Evolutionary conservation across 495 filamentous ascomycete species (phyloP), one percentile per base, ranked within the genome.

Genomic region (Podospora pseudocomata): DNA sequence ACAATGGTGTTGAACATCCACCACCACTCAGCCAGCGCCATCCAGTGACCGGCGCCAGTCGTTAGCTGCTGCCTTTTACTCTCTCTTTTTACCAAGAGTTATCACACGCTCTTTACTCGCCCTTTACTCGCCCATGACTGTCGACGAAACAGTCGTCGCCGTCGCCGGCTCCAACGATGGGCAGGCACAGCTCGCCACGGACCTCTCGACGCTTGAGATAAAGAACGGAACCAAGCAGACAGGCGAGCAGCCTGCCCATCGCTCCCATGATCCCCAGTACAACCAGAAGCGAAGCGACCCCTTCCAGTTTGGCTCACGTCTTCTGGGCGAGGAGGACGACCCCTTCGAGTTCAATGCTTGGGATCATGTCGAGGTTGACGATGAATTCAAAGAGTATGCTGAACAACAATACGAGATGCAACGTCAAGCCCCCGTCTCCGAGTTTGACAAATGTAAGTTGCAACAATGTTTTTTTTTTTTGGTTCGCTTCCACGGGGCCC

Each of bases 331-430:
- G 73, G 86, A 88, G 71, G 92, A 96, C 79, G 86, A 97, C 73
- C 89, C 96, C 71, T 98, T 91, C 81, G 90, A 94, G 74, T 94
- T 93, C 88, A 99, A 99, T 78, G 95, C 95, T 54, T 99, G 95
- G 95, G 95, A 99, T 79, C 94, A 98, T 75, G 95, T 98, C 74
- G 88, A 91, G 73, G 90, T 92, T 69, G 93, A 97, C 75, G 86
- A 91, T 65, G 81, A 88, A 28, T 97, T 96, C 84, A 87, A 87
- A 71, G 87, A 89, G 64, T 94, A 93, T 77, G 89, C 93, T 57
- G 86, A 91, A 74, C 77, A 85, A 66, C 95, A 98, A 77, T 94
- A 90, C 74, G 84, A 84, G 34, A 89, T 88, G 77, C 95, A 99
- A 82, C 87, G 93, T 65, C 86, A 87, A 71, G 82, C 89, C 61